Conservation (phyloP, 495 filamentous ascomycete genomes). For the Lophiotrema nucula region DNA sequence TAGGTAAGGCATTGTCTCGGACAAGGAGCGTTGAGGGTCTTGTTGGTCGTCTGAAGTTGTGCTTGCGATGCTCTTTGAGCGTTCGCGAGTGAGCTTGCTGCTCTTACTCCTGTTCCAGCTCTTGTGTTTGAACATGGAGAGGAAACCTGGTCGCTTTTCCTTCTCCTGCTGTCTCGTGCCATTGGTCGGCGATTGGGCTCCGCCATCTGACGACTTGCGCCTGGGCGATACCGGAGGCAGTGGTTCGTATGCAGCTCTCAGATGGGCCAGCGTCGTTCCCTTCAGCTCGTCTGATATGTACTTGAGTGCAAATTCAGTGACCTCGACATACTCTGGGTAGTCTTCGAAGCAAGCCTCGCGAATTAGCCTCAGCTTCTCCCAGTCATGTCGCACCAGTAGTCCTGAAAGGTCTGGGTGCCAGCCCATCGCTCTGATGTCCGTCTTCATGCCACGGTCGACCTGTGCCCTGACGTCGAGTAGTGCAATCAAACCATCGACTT, state of each 20-base stretch:
- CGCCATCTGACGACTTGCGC: not conserved
- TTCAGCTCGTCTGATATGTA: constrained; percentile 27
- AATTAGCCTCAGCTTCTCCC: constrained; percentile 37
- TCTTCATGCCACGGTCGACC: constrained; percentile 38
- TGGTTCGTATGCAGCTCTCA: constrained; percentile 1
- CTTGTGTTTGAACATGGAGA: constrained; percentile 13
- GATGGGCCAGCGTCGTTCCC: constrained; percentile 3
- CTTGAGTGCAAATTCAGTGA: constrained; percentile 24
- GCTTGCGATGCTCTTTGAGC: constrained; percentile 10
- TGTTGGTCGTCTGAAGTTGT: not conserved
- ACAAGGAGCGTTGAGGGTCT: constrained; percentile 20
- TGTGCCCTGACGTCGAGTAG: constrained; percentile 37
- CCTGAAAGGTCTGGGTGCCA: constrained; percentile 37
- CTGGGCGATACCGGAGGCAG: not conserved
- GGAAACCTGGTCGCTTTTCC: constrained; percentile 18
- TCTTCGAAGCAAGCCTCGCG: constrained; percentile 28
- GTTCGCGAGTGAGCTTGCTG: not conserved
- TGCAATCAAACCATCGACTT: constrained; percentile 36
- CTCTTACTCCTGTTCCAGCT: constrained; percentile 16
- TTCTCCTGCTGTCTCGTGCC: not conserved
- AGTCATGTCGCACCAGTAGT: constrained; percentile 20
- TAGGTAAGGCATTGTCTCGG: not conserved
- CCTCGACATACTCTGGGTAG: constrained; percentile 37
- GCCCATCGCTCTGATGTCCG: constrained; percentile 38
- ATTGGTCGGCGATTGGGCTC: not conserved